Percentiles rank a stretch among this genome's conserved stretches.
Conservation (phyloP, 1,284 basidiomycete species). For the Ustilago bromivora region DNA sequence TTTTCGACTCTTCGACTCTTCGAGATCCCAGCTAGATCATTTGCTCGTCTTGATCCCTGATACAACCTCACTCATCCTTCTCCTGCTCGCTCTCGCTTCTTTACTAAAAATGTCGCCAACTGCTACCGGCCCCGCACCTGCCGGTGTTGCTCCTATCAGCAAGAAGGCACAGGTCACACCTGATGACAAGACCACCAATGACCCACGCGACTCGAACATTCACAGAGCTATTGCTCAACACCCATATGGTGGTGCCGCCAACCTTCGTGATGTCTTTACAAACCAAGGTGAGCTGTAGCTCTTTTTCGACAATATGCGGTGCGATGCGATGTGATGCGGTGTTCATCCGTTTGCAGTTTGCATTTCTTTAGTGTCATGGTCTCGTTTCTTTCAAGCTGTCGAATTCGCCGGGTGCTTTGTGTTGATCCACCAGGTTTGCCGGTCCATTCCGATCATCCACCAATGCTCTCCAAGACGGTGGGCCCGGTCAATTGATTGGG, state of each 20-base stretch:
- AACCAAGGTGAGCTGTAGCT: slow-evolving; percentile 60
- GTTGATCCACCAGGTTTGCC: not conserved
- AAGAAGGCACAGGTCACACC: slow-evolving; percentile 45
- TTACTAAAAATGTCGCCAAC: slow-evolving; percentile 14
- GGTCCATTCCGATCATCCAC: not conserved
- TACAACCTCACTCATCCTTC: slow-evolving; percentile 2
- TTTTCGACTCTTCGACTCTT: no score
- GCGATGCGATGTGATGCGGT: not conserved
- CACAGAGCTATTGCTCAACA: slow-evolving; percentile 53
- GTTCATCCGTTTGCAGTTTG: not conserved
- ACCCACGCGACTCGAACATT: slow-evolving; percentile 50
- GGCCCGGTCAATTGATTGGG: slow-evolving; percentile 16
- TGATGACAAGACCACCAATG: slow-evolving; percentile 57
- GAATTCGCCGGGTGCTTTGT: not conserved
- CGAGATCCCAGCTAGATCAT: not conserved
- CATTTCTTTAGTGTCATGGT: not conserved
- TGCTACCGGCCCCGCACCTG: slow-evolving; percentile 8
- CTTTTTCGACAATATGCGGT: not conserved
- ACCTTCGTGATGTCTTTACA: slow-evolving; percentile 62
- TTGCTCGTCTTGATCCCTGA: not conserved
- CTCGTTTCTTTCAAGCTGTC: not conserved
- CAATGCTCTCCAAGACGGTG: not conserved
- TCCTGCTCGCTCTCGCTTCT: not conserved
- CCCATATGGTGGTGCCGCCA: slow-evolving; percentile 58
- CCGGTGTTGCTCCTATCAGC: slow-evolving; percentile 9